Evolutionary conservation across 2,329 filamentous ascomycete species (phyloP), one percentile per base, ranked within the genome.

Genomic region (Monilinia vaccinii-corymbosi): DNA sequence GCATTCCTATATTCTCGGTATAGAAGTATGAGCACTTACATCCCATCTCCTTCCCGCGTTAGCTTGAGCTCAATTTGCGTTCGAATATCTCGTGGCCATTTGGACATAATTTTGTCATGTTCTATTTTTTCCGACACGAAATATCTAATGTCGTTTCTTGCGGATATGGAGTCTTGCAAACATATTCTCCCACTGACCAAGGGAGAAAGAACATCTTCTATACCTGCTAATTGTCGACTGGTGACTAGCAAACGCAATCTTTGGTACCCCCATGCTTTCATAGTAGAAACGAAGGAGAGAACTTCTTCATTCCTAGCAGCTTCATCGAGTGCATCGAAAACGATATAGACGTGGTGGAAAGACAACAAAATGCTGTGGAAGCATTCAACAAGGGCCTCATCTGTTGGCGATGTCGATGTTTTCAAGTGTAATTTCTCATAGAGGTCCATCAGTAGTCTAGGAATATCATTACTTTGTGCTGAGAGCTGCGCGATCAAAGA

Each of bases 321-420:
- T 62, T 76, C 73, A 50, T 76, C 73, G 7, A 75, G 63, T 1
- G 74, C 74, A 60, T 76, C 74, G 3, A 75, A 11, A 2, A 75
- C 44, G 11, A 75, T 66, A 53, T 72, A 76, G 0, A 73, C 67
- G 9, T 71, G 58, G 0, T 69, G 42, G 46, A 75, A 75, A 4
- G 56, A 36, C 18, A 58, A 50, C 1, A 73, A 28, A 21, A 65
- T 40, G 9, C 63, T 31, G 34, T 48, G 60, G 21, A 67, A 45
- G 3, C 60, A 52, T 48, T 45, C 18, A 2, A 61, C 21, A 16
- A 66, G 63, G 14, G 45, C 40, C 9, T 64, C 55, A 23, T 61
- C 59, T 11, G 25, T 48, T 44, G 52, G 62, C 13, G 51, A 36
- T 56, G 60, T 28, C 13, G 58, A 44, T 14, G 50, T 56, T 13